Evolutionary conservation across 495 filamentous ascomycete genomes (phyloP), one percentile per base, ranked within the genome.

Genomic region (Xylaria palmicola): DNA sequence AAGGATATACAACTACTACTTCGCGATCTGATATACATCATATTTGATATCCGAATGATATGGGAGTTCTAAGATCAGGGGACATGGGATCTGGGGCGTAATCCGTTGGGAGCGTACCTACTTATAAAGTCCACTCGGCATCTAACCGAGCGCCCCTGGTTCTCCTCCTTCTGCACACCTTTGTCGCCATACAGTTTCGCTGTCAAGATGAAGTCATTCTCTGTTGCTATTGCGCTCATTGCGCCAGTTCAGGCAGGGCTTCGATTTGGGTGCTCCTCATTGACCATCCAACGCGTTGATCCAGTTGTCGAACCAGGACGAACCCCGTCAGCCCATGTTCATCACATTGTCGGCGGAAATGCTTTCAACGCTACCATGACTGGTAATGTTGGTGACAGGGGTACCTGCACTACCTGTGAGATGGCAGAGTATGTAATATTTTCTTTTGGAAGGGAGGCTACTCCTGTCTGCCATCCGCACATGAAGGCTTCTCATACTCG

Each of bases 301-400:
- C 79, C 79, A 0, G 62, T 80, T 20, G 79, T 80, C 52, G 75
- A 81, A 58, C 79, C 79, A 2, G 78, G 78, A 30, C 55, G 52
- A 13, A 65, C 66, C 10, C 78, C 78, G 1, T 76, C 77, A 12
- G 62, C 79, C 13, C 79, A 81, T 63, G 69, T 81, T 48, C 79
- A 81, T 62, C 78, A 79, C 52, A 77, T 81, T 15, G 76, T 79
- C 4, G 79, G 79, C 27, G 79, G 79, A 47, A 78, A 81, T 72
- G 74, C 71, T 26, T 81, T 81, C 71, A 78, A 79, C 57, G 75
- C 76, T 3, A 71, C 70, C 39, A 80, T 80, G 79, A 62, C 59
- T 3, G 78, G 75, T 19, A 76, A 81, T 54, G 70, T 79, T 24
- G 74, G 74, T 4, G 70, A 69, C 57, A 56, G 71, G 52, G 77